Base-by-base conservation (phyloP, 805 yeast species). In the Soucietia sequanensis region DNA sequence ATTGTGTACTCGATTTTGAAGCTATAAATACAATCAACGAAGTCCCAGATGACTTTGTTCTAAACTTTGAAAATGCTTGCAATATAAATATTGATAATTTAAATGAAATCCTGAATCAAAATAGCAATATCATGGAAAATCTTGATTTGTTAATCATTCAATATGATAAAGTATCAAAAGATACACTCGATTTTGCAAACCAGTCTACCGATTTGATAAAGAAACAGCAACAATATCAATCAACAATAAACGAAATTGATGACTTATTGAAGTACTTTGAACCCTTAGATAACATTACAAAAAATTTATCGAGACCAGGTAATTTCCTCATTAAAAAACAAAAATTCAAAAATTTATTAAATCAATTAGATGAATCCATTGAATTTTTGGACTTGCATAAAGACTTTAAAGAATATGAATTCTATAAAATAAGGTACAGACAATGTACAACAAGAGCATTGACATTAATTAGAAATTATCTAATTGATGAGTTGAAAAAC, bases 401-500 rank as follows among this genome's bases (percentile, higher is more conserved):
- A 4, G 41, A 52, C 7, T 83, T 84, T 50, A 80, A 76, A 50
- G 95, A 89, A 35, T 65, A 76, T 8, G 91, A 80, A 18, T 52
- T 77, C 2, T 88, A 85, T 54, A 73, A 72, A 31, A 76, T 80
- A 43, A 74, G 90, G 39, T 87, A 86, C 61, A 77, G 84, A 42
- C 95, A 86, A 48, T 86, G 96, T 50, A 70, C 88, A 72, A 80
- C 90, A 1, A 72, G 96, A 39, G 81, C 95, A 1, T 68, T 88
- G 30, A 79, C 93, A 0, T 65, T 91, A 39, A 76, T 88, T 11
- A 74, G 82, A 43, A 85, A 81, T 48, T 87, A 81, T 52, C 59
- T 85, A 35, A 68, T 67, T 7, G 56, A 56, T n/a, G 70, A 68
- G 22, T 53, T 76, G 27, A 65, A 60, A 35, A 55, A 46, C 12